Evolutionary conservation across 1,284 basidiomycete genomes (phyloP), one percentile per base, ranked within the genome.

Genomic region (Xerocomus cyaneibrunnescens): DNA sequence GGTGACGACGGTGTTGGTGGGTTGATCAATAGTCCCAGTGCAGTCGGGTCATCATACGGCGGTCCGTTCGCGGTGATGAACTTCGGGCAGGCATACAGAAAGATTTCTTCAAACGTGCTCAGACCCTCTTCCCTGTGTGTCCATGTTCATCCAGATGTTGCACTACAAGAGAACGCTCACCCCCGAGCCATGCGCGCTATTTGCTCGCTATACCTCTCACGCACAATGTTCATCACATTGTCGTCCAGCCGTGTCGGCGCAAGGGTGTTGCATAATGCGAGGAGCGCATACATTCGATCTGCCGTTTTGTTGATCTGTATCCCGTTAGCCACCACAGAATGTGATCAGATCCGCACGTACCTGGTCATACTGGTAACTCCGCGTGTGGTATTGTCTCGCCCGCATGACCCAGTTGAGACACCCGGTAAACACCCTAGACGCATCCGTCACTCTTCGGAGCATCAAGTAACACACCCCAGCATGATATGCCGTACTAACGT

Each of bases 401-500:
- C 91, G 82, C 74, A 90, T 84, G 66, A 95, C 89, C 76, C 94
- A 94, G 75, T 96, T 95, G 43, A 98, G 78, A 62, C 97, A 92
- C 30, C 89, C 88, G 41, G 94, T 90, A 67, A 98, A 96, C 14
- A 92, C 87, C 49, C 94, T 88, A 68, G 94, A 94, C 23, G 95
- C 95, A 68, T 99, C 96, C 7, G 95, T 87, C 73, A 96, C 98
- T 57, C 96, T 84, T 47, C 92, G 81, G 31, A 98, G 83, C 80
- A 95, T 93, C 71, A 98, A 84, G 74, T 98, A 98, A 72, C 94
- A 94, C 77, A 97, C 93, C 32, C 93, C 94, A 57, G 97, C 91
- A 66, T 96, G 94, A 76, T 95, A 97, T 75, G 94, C 94, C 2
- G 91, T 91, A 38, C 92, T 84, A 52, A 98, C 94, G 76, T 98